Conservation (phyloP, 1,139 yeast genomes). For the Saccharomyces pastorianus region DNA sequence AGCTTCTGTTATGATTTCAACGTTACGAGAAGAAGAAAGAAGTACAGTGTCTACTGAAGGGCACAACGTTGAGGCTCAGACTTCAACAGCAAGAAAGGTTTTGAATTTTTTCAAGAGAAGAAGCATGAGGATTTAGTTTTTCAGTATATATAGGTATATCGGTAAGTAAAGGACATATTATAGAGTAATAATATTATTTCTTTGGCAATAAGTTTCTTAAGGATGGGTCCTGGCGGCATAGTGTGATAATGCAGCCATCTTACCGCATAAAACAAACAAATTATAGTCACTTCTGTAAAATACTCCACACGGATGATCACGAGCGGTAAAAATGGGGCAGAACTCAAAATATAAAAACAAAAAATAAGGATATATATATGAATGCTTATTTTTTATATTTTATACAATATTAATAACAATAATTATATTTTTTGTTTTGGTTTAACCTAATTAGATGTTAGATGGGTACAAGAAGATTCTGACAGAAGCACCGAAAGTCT, state of each 20-base stretch:
- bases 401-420: constrained; percentile 1
- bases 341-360: neutral
- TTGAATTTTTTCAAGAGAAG: constrained; percentile 77
- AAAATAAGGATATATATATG: neutral
- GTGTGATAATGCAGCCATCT: too few relatives aligned
- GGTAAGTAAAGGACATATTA: neutral
- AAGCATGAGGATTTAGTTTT: constrained; percentile 39
- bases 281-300: too few relatives aligned
- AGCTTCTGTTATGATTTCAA: constrained; percentile 17
- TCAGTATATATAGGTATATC: neutral
- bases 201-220: neutral
- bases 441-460: constrained; percentile 65
- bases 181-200: neutral
- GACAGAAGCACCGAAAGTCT: constrained; percentile 99
- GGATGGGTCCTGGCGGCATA: too few relatives aligned
- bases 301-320: too few relatives aligned
- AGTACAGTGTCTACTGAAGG: constrained; percentile 3
- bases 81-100: constrained; percentile 65
- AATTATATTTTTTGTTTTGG: constrained; percentile 2
- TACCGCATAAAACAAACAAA: too few relatives aligned
- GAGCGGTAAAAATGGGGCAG: neutral
- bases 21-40: constrained; percentile 4
- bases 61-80: neutral
- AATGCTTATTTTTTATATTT: constrained; percentile 1
- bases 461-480: constrained; percentile 99